phyloP scores from a whole-genome alignment of 768 basidiomycete species.

The Peribolospora kevripleyi region DNA sequence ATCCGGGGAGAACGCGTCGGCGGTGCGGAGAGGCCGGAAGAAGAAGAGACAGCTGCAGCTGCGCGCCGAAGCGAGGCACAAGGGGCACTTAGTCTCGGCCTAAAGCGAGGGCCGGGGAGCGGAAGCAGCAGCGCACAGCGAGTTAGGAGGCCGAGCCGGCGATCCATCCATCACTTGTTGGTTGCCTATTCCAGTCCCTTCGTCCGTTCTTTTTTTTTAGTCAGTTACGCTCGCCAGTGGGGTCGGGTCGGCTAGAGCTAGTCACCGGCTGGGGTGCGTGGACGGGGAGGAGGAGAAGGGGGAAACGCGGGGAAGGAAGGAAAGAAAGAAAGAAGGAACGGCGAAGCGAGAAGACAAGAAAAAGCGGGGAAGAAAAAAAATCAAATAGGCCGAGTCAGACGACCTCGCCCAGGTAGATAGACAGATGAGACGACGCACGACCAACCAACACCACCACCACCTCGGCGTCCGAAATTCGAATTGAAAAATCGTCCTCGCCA shows the following conservation, averaged over 20 bases:
- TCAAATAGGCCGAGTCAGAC: too few relatives aligned
- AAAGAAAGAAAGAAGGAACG: background rate
- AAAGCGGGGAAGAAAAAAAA: slow-evolving; percentile 1
- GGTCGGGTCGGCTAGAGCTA: background rate
- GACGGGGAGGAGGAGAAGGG: background rate
- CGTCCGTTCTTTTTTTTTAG: too few relatives aligned
- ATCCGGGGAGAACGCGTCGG: slow-evolving; percentile 2
- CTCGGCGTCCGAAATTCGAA: too few relatives aligned
- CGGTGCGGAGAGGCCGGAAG: slow-evolving; percentile 3
- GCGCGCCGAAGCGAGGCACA: slow-evolving; percentile 6
- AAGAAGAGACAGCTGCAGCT: slow-evolving; percentile 1
- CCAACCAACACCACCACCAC: too few relatives aligned
- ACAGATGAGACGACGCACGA: too few relatives aligned
- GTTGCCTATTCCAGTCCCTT: too few relatives aligned
- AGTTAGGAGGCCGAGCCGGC: background rate
- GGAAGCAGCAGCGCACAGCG: background rate
- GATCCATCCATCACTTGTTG: too few relatives aligned
- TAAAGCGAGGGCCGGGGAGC: background rate
- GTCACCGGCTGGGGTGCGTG: background rate
- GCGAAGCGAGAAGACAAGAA: background rate
- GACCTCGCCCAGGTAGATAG: too few relatives aligned
- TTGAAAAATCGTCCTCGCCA: too few relatives aligned
- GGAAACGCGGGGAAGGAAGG: background rate
- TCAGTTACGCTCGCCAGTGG: background rate
- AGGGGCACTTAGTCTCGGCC: background rate